A percentile compares a stretch with the other conserved stretches of the same genome.
These are phyloP conservation scores for Talaromyces marneffei DNA, from an alignment of 2,329 filamentous ascomycete species.

Conservation along the genomic window DNA sequence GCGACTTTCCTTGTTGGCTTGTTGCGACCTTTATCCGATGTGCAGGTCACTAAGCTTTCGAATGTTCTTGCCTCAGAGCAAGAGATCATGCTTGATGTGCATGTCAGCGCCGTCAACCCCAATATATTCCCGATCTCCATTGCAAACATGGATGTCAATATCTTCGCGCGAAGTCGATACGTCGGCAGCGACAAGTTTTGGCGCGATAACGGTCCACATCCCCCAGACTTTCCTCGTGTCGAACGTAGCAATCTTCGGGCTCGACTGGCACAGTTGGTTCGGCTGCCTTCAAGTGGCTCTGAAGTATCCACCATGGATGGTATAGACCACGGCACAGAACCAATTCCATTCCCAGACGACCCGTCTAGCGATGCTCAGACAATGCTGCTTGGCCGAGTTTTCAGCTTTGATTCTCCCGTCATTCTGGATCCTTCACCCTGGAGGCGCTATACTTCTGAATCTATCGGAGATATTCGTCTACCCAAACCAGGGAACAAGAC, in stretches of 20 bases:
- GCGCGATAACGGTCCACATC: constrained; percentile 29
- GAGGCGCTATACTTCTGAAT: constrained; percentile 63
- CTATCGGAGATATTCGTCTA: constrained; percentile 77
- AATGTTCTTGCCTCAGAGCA: constrained; percentile 92
- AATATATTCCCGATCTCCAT: constrained; percentile 87
- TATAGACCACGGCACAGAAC: constrained; percentile 55
- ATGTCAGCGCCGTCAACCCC: constrained; percentile 82
- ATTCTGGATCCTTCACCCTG: constrained; percentile 88
- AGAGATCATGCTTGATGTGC: constrained; percentile 88
- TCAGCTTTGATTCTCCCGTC: constrained; percentile 78
- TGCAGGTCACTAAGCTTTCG: constrained; percentile 72
- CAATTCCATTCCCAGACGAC: constrained; percentile 52
- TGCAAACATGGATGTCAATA: constrained; percentile 78
- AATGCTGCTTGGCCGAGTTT: constrained; percentile 85
- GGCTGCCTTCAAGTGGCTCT: constrained; percentile 16
- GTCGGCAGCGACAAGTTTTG: constrained; percentile 56
- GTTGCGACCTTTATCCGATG: constrained; percentile 75
- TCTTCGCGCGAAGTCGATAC: constrained; percentile 91
- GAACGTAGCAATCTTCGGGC: constrained; percentile 31
- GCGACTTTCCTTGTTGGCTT: constrained; percentile 87
- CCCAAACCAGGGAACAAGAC: constrained; percentile 82
- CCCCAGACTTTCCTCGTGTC: constrained; percentile 26
- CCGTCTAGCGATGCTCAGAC: constrained; percentile 63
- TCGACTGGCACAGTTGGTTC: constrained; percentile 25
- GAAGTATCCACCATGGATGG: constrained; percentile 25